Percentiles rank a stretch among this genome's conserved stretches.
These are phyloP conservation scores for Boletus reticulatus DNA, from an alignment of 768 basidiomycete species.

Conservation along the genomic window DNA sequence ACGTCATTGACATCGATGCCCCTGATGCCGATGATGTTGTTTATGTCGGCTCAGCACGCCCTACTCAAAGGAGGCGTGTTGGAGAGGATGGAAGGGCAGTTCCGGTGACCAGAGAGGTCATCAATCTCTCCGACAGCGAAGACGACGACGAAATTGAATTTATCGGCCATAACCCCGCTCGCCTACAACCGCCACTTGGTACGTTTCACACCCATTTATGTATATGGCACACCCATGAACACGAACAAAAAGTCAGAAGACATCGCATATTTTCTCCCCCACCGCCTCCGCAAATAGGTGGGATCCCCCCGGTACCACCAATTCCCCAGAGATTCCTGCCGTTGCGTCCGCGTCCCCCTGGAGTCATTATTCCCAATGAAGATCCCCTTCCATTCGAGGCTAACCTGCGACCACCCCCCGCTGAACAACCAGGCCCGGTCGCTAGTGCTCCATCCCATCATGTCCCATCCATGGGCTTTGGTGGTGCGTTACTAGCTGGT, in stretches of 20 bases:
- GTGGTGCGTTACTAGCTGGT: slow-evolving; percentile 57
- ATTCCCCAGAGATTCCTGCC: slow-evolving; percentile 42
- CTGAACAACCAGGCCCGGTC: slow-evolving; percentile 25
- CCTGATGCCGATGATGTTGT: slow-evolving; percentile 35
- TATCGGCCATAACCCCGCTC: slow-evolving; percentile 24
- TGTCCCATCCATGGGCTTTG: slow-evolving; percentile 59
- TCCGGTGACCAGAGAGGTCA: slow-evolving; percentile 22
- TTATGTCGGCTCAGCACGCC: slow-evolving; percentile 22
- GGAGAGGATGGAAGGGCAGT: slow-evolving; percentile 21
- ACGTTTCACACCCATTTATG: not conserved
- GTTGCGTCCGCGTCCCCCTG: slow-evolving; percentile 35
- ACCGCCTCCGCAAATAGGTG: slow-evolving; percentile 38
- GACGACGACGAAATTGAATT: slow-evolving; percentile 35
- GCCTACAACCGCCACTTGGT: slow-evolving; percentile 18
- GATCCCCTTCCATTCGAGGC: slow-evolving; percentile 54
- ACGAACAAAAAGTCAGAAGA: slow-evolving; percentile 12
- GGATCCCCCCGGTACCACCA: slow-evolving; percentile 57
- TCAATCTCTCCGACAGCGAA: slow-evolving; percentile 40
- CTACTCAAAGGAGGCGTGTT: slow-evolving; percentile 26
- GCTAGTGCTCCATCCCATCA: slow-evolving; percentile 53
- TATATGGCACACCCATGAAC: not conserved
- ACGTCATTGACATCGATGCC: slow-evolving; percentile 46
- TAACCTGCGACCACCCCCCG: slow-evolving; percentile 23
- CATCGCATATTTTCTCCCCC: slow-evolving; percentile 45
- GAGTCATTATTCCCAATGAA: slow-evolving; percentile 49